Evolutionary conservation across 192 early-diverging fungal species (phyloP), one percentile per base, ranked within the genome.

Genomic region (Backusella parvicylindrica): DNA sequence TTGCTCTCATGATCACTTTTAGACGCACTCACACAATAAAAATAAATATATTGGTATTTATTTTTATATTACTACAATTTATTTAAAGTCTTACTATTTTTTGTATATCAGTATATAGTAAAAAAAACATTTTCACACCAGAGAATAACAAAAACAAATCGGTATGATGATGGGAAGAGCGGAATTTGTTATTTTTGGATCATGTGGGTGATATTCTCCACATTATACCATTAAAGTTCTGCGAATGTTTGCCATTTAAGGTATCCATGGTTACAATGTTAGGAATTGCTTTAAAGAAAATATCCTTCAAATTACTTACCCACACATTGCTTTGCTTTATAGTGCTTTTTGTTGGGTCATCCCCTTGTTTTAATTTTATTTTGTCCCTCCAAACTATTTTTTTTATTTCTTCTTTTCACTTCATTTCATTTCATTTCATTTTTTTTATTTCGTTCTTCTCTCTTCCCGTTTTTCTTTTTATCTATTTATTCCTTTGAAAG

Each of bases 81-180:
- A 47, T 60, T 26, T 60, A 60, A 60, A 60, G 26, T 60, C 9
- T n/a, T 47, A 6, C 16, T 28, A 56, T 56, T 56, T 26, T 12
- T 28, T 26, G 23, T 9, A 13, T 26, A 13, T 60, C 26, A 60
- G n/a, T n/a, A n/a, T n/a, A 60, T 12, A 11, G 11, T 9, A 26
- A 60, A 56, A 60, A 28, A 60, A 60, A 60, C 53, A 56, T 56
- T 56, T 56, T 56, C 53, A 56, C 53, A 56, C 43, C 43, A 47
- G 41, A 18, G 0, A 43, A 43, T 43, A 43, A 28, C 53, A 56
- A 56, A 56, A 56, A 28, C 53, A 56, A 56, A 26, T 26, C 23
- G 50, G 50, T 56, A 26, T 56, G 6, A 23, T 53, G 23, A 23
- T 56, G 50, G 41, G 50, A 56, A 56, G 21, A 12, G 53, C 53